A percentile compares a stretch with the other conserved stretches of the same genome.
phyloP scores from a whole-genome alignment of 2,329 filamentous ascomycete species.

The Fusarium goolgardi region DNA sequence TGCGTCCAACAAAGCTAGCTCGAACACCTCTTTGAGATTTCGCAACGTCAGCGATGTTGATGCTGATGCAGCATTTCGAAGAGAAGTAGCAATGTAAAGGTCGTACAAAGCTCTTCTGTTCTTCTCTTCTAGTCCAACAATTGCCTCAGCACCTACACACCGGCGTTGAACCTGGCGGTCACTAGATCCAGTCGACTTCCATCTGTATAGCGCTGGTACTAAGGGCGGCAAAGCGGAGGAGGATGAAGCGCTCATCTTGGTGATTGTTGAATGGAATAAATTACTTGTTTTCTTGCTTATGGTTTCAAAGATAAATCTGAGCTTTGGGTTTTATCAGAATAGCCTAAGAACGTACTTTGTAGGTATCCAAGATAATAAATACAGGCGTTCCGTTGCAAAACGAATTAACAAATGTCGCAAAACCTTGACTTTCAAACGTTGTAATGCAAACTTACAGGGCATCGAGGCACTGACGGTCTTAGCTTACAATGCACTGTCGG shows the following conservation, averaged over 20 bases:
- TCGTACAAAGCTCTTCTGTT: background rate
- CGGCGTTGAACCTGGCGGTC: background rate
- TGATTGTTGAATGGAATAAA: background rate
- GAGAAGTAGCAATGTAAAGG: background rate
- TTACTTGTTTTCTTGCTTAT: background rate
- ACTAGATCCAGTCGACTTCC: background rate
- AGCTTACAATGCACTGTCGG: background rate
- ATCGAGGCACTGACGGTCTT: background rate
- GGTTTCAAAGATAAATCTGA: background rate
- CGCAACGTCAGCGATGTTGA: background rate
- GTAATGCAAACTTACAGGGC: background rate
- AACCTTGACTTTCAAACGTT: too few relatives aligned
- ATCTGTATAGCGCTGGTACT: background rate
- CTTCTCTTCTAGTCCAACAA: background rate
- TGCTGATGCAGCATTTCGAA: background rate
- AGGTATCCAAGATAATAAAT: background rate
- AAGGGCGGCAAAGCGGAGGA: background rate
- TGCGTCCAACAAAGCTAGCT: background rate
- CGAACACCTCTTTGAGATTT: background rate
- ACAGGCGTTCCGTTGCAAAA: fast-evolving
- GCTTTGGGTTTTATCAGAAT: background rate
- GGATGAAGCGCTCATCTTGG: background rate
- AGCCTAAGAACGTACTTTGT: background rate
- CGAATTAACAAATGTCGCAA: background rate
- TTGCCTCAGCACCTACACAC: background rate